Conservation (phyloP, 2,329 filamentous ascomycete species). For the Colletotrichum sp. region DNA sequence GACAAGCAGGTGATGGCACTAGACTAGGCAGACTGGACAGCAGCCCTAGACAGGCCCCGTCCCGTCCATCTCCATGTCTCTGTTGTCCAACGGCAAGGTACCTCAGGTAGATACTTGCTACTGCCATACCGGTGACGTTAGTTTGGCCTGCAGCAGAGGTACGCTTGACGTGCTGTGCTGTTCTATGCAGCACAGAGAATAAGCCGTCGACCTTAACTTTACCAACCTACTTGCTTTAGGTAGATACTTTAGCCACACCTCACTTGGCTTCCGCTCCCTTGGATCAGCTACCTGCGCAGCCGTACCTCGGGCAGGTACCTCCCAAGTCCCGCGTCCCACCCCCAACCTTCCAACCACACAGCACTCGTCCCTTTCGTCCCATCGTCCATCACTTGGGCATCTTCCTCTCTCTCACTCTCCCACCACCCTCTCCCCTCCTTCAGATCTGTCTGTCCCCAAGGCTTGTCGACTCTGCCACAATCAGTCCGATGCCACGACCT, state of each 20-base stretch:
- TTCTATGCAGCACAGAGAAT: background rate
- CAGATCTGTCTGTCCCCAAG: constrained; percentile 13
- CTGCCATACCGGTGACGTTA: background rate
- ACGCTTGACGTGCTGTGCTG: background rate
- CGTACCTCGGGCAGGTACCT: background rate
- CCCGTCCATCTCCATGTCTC: background rate
- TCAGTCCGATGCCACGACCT: background rate
- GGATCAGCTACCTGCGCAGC: background rate
- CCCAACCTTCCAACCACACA: background rate
- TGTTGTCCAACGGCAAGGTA: background rate
- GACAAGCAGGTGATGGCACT: background rate
- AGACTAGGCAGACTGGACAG: background rate
- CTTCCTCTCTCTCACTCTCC: background rate
- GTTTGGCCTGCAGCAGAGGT: background rate
- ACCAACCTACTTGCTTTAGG: background rate
- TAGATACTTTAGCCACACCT: background rate
- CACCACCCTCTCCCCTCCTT: constrained; percentile 21
- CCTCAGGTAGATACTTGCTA: background rate
- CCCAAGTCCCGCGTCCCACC: background rate
- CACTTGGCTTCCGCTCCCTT: constrained; percentile 14
- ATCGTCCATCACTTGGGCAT: constrained; percentile 7
- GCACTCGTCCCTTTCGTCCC: background rate
- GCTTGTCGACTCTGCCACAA: constrained; percentile 17
- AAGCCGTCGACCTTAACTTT: background rate
- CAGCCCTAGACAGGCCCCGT: background rate